Evolutionary conservation across 179 eudicot genomes (phyloP).

Genomic region (Nepenthes alata): DNA sequence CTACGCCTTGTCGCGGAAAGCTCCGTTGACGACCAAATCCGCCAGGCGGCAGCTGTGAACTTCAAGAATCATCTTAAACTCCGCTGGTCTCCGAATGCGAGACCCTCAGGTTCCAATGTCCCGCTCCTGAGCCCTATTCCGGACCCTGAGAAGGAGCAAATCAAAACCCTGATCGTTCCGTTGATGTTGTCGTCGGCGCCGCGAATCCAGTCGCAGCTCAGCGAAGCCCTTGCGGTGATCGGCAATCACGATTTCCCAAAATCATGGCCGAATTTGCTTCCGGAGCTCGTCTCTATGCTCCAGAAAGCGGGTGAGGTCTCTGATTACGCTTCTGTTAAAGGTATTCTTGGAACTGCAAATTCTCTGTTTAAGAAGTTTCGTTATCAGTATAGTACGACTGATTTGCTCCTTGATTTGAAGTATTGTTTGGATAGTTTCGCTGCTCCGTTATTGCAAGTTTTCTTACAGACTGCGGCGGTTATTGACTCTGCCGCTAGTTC

Average conservation of each 20-base stretch:
- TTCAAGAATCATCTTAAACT: constrained; percentile 73
- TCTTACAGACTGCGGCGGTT: constrained; percentile 42
- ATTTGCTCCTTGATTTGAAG: constrained; percentile 58
- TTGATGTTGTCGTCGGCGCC: constrained; percentile 59
- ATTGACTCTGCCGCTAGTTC: constrained; percentile 39
- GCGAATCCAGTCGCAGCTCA: constrained; percentile 61
- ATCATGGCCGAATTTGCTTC: constrained; percentile 56
- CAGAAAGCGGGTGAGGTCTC: constrained; percentile 45
- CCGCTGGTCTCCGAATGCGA: constrained; percentile 45
- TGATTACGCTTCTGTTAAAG: constrained; percentile 69
- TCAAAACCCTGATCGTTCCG: constrained; percentile 60
- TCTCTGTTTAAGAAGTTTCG: constrained; percentile 82
- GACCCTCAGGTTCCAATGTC: constrained; percentile 18
- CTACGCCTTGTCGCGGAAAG: constrained; percentile 67
- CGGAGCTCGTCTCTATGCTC: constrained; percentile 50
- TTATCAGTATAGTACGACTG: constrained; percentile 53
- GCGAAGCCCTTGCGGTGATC: constrained; percentile 76
- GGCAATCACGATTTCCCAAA: constrained; percentile 90
- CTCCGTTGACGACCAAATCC: constrained; percentile 49
- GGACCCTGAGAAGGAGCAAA: constrained; percentile 60
- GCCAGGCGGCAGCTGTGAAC: constrained; percentile 78
- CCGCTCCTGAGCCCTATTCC: constrained; percentile 30
- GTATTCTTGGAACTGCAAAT: constrained; percentile 68
- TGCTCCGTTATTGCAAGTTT: constrained; percentile 47
- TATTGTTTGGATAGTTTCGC: constrained; percentile 84